A percentile compares a stretch with the other conserved stretches of the same genome.
These are phyloP conservation scores for Candida dendrica DNA, from an alignment of 805 yeast genomes.

Conservation along the genomic window DNA sequence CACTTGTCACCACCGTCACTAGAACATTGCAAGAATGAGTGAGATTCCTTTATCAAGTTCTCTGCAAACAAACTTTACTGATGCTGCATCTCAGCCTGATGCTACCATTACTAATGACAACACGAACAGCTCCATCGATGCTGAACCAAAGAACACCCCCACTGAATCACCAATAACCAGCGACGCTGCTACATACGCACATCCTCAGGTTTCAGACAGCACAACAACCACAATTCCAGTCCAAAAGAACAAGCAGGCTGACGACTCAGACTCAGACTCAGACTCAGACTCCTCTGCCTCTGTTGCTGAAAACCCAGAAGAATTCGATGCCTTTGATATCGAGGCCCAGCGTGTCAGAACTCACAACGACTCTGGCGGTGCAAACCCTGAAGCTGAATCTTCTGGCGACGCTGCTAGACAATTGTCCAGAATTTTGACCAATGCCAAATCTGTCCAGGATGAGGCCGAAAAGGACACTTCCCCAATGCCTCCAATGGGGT, in stretches of 20 bases:
- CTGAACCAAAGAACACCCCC: too few relatives aligned
- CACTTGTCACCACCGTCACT: too few relatives aligned
- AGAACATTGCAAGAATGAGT: too few relatives aligned
- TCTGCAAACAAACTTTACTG: too few relatives aligned
- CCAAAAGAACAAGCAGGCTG: not conserved
- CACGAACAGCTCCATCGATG: too few relatives aligned
- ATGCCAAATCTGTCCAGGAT: constrained; percentile 21
- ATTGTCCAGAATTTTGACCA: constrained; percentile 36
- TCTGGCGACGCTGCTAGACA: constrained; percentile 22
- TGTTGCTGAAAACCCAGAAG: constrained; percentile 3
- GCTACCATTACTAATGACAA: too few relatives aligned
- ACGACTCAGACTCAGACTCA: not conserved
- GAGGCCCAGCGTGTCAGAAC: not conserved
- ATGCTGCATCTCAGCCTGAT: too few relatives aligned
- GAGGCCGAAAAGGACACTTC: constrained; percentile 24
- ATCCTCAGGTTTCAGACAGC: too few relatives aligned
- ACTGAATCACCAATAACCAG: too few relatives aligned
- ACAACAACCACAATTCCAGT: not conserved
- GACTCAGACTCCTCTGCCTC: not conserved
- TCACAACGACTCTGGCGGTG: constrained; percentile 1
- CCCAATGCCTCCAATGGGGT: constrained; percentile 58
- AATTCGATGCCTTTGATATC: not conserved
- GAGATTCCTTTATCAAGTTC: too few relatives aligned
- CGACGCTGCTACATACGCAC: too few relatives aligned
- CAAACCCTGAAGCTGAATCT: constrained; percentile 6